Percentiles rank a stretch among this genome's conserved stretches.
These are phyloP conservation scores for Cytospora chrysosperma DNA, from an alignment of 2,329 filamentous ascomycete genomes.

Conservation along the genomic window DNA sequence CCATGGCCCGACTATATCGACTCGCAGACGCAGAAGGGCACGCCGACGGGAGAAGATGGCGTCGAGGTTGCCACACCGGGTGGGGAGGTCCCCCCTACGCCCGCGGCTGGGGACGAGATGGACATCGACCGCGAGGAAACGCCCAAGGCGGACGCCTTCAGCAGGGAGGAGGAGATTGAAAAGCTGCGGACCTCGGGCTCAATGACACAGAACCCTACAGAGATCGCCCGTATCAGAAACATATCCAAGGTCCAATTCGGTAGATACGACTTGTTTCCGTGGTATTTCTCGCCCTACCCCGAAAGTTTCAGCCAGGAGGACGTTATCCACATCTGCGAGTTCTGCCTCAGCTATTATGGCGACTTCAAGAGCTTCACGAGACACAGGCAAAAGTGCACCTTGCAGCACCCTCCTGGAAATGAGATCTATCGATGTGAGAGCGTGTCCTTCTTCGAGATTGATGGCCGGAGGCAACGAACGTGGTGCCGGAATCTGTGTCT, in stretches of 20 bases:
- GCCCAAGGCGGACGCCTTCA: slow-evolving; percentile 54
- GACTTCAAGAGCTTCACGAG: slow-evolving; percentile 78
- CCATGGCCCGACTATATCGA: slow-evolving; percentile 55
- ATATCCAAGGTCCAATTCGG: slow-evolving; percentile 94
- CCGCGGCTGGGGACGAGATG: slow-evolving; percentile 44
- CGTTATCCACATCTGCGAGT: slow-evolving; percentile 94
- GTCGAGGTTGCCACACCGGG: slow-evolving; percentile 17
- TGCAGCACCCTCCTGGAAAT: slow-evolving; percentile 92
- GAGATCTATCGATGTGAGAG: slow-evolving; percentile 96
- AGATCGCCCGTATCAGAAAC: slow-evolving; percentile 94
- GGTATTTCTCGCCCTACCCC: slow-evolving; percentile 98
- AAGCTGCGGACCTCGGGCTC: slow-evolving; percentile 91
- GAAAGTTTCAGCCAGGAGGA: slow-evolving; percentile 85
- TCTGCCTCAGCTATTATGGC: slow-evolving; percentile 89
- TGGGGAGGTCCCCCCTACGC: slow-evolving; percentile 20
- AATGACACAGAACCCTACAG: slow-evolving; percentile 98
- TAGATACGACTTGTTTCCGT: slow-evolving; percentile 86
- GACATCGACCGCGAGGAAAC: slow-evolving; percentile 54
- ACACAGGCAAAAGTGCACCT: slow-evolving; percentile 84
- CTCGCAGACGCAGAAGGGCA: slow-evolving; percentile 41
- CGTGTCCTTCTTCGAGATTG: slow-evolving; percentile 96
- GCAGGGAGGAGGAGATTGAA: slow-evolving; percentile 90
- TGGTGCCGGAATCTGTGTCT: slow-evolving; percentile 97
- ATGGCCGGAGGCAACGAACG: slow-evolving; percentile 87
- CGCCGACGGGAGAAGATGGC: slow-evolving; percentile 40